phyloP scores from a whole-genome alignment of 768 basidiomycete genomes.

The Lentinula sp. region DNA sequence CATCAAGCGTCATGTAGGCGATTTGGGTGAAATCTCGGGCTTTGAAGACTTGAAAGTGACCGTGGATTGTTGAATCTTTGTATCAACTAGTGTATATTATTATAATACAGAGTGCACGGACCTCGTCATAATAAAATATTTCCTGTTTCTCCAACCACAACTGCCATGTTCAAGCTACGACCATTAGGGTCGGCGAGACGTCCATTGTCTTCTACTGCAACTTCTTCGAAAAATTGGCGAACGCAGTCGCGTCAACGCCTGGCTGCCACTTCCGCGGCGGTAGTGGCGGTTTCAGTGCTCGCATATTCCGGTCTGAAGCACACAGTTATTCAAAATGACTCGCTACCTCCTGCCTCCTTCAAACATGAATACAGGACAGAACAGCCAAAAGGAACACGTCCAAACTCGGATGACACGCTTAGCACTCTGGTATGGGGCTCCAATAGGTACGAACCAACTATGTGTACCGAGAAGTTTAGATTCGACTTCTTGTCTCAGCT shows the following conservation, averaged over 20 bases:
- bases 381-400: neutral
- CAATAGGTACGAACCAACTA: conserved; percentile 44
- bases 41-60: neutral
- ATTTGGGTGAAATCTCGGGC: conserved; percentile 35
- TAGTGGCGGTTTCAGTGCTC: neutral
- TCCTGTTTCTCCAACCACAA: neutral
- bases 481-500: conserved; percentile 26
- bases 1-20: conserved; percentile 23
- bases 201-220: neutral
- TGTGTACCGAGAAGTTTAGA: neutral
- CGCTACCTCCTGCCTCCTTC: conserved; percentile 10
- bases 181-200: neutral
- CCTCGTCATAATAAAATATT: neutral
- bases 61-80: too few species aligned
- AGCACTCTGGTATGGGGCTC: conserved; percentile 68
- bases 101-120: neutral
- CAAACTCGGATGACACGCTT: conserved; percentile 18
- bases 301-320: conserved; percentile 1
- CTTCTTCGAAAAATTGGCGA: neutral
- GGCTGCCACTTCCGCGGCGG: neutral
- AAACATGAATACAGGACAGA: neutral
- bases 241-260: neutral
- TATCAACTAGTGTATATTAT: too few species aligned
- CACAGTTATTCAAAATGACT: conserved; percentile 28
- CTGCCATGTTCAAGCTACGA: neutral